A percentile compares a stretch with the other conserved stretches of the same genome.
Evolutionary conservation across 768 basidiomycete species (phyloP).

Genomic region (Phanerodontia chrysosporium): DNA sequence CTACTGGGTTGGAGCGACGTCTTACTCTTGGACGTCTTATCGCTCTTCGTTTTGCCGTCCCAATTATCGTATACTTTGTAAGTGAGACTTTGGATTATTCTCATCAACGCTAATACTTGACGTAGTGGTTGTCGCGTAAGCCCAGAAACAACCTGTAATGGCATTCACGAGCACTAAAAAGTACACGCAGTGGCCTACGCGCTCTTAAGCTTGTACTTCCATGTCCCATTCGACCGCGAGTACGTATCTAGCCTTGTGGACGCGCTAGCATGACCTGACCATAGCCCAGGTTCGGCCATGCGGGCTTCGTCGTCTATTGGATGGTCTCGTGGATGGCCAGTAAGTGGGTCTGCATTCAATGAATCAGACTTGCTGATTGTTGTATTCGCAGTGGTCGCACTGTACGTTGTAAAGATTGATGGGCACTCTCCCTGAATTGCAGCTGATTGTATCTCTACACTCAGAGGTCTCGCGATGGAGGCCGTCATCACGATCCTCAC

Average conservation of each 20-base stretch:
- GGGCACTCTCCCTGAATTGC: no score
- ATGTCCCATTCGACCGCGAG: constrained; percentile 44
- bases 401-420: no score
- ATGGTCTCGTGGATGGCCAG: constrained; percentile 55
- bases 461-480: constrained; percentile 60
- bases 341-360: not conserved
- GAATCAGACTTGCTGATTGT: not conserved
- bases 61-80: constrained; percentile 36
- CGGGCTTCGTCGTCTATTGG: constrained; percentile 64
- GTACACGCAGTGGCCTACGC: constrained; percentile 40
- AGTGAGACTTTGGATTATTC: not conserved
- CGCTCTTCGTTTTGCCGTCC: constrained; percentile 35
- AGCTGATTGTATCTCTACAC: no score
- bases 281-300: constrained; percentile 38
- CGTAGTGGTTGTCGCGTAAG: constrained; percentile 30
- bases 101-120: not conserved
- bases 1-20: constrained; percentile 35
- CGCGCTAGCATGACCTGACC: not conserved
- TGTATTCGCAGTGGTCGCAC: constrained; percentile 35
- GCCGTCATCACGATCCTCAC: constrained; percentile 55
- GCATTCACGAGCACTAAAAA: constrained; percentile 34
- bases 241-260: not conserved
- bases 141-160: constrained; percentile 31
- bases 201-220: constrained; percentile 57
- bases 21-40: constrained; percentile 38